Evolutionary conservation across 805 yeast species (phyloP).

Genomic region (Candida sonorensis): DNA sequence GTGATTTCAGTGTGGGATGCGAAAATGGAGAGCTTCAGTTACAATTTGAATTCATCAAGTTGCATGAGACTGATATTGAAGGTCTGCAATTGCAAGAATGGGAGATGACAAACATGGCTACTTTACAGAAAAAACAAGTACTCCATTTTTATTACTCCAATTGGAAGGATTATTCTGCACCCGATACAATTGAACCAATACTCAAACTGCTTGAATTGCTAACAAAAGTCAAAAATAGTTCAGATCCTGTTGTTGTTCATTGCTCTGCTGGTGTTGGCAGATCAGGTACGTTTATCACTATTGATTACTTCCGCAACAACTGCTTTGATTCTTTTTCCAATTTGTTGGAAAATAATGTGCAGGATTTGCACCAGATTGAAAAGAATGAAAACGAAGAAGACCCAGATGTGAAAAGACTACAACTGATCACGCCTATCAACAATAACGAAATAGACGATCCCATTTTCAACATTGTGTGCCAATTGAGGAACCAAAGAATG

Average conservation of each 20-base stretch:
- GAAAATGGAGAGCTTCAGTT: slow-evolving; percentile 4
- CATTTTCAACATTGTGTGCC: slow-evolving; percentile 35
- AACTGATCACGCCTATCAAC: slow-evolving; percentile 15
- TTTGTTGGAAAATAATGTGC: too few species aligned
- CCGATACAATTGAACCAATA: slow-evolving; percentile 29
- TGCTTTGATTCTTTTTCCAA: too few species aligned
- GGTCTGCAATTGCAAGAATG: slow-evolving; percentile 11
- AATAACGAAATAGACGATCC: slow-evolving; percentile 28
- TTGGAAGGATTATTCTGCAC: slow-evolving; percentile 41
- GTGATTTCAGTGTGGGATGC: slow-evolving; percentile 4
- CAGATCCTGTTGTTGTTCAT: slow-evolving; percentile 35
- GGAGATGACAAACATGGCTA: slow-evolving; percentile 11
- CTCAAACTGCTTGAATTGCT: slow-evolving; percentile 13
- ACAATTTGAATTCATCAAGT: too few species aligned
- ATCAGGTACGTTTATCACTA: slow-evolving; percentile 44
- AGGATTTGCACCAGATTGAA: slow-evolving; percentile 1
- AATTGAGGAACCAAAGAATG: slow-evolving; percentile 40
- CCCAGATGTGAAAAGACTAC: slow-evolving; percentile 10
- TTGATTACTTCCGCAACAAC: slow-evolving; percentile 31
- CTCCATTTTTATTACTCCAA: slow-evolving; percentile 33
- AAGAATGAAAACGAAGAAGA: slow-evolving; percentile 8
- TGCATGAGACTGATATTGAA: slow-evolving; percentile 1
- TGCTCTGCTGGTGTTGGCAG: slow-evolving; percentile 60
- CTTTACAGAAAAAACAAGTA: slow-evolving; percentile 6
- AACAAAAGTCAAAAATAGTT: slow-evolving; percentile 1